Conservation (phyloP, 1,284 basidiomycete species). For the Ustilago xerochloae region DNA sequence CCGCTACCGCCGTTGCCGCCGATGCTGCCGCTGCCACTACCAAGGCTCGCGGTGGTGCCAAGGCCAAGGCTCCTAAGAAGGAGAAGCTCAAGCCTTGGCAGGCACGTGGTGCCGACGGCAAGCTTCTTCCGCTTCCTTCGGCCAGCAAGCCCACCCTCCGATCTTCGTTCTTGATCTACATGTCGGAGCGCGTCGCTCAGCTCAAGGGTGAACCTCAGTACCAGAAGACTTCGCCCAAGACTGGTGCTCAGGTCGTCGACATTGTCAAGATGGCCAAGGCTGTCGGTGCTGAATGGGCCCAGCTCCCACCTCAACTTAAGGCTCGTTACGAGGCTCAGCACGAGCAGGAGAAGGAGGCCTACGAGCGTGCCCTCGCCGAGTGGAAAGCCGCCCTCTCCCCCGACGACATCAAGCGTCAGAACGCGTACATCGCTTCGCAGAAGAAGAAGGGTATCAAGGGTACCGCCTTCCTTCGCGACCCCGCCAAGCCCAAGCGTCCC, state of each 20-base stretch:
- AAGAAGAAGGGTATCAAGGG: slow-evolving; percentile 57
- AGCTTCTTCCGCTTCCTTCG: slow-evolving; percentile 61
- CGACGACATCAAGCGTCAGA: slow-evolving; percentile 64
- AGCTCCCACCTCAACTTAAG: slow-evolving; percentile 45
- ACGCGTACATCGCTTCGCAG: slow-evolving; percentile 57
- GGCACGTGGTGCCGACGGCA: slow-evolving; percentile 52
- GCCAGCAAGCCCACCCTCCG: slow-evolving; percentile 60
- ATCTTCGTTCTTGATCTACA: slow-evolving; percentile 58
- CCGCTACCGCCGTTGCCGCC: slow-evolving; percentile 13
- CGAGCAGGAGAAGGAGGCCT: slow-evolving; percentile 50
- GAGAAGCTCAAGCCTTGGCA: slow-evolving; percentile 60
- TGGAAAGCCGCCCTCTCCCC: slow-evolving; percentile 60
- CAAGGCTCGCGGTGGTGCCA: slow-evolving; percentile 28
- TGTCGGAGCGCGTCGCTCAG: slow-evolving; percentile 52
- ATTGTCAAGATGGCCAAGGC: slow-evolving; percentile 49
- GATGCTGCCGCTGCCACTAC: slow-evolving; percentile 17
- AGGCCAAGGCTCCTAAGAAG: slow-evolving; percentile 52
- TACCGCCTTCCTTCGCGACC: slow-evolving; percentile 54
- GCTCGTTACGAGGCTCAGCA: slow-evolving; percentile 48
- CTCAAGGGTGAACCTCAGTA: slow-evolving; percentile 49
- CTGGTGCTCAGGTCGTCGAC: slow-evolving; percentile 52
- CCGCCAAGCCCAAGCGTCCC: slow-evolving; percentile 59
- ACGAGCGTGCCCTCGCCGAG: slow-evolving; percentile 53
- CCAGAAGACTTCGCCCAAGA: slow-evolving; percentile 49
- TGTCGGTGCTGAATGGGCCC: slow-evolving; percentile 57